Evolutionary conservation across 495 filamentous ascomycete species (phyloP).

Genomic region (Evernia prunastri): DNA sequence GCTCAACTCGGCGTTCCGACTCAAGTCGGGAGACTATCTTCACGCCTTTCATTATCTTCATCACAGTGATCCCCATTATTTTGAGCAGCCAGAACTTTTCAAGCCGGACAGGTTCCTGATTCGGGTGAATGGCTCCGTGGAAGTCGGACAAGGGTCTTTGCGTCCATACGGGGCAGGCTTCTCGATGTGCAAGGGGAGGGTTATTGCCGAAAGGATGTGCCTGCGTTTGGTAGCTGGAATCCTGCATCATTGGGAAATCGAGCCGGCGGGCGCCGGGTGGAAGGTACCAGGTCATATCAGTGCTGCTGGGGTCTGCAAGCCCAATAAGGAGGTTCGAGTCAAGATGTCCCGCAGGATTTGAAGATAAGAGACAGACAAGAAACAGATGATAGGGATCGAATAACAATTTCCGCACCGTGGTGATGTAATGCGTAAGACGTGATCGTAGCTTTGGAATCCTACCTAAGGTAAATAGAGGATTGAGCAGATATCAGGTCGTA

Average conservation of each 20-base stretch:
- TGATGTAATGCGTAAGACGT: too few relatives aligned
- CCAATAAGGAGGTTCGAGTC: background rate
- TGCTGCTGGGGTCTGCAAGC: background rate
- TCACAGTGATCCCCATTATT: background rate
- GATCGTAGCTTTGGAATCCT: too few relatives aligned
- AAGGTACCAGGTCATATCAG: conserved; percentile 1
- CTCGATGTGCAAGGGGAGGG: background rate
- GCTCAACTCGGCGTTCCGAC: background rate
- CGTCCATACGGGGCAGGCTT: background rate
- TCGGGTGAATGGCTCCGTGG: background rate
- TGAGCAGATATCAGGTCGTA: too few relatives aligned
- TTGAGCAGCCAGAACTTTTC: background rate
- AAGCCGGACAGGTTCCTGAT: background rate
- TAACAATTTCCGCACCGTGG: too few relatives aligned
- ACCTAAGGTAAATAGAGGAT: too few relatives aligned
- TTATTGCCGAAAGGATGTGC: background rate
- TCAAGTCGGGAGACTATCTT: background rate
- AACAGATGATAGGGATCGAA: too few relatives aligned
- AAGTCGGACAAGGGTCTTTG: background rate
- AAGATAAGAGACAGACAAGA: too few relatives aligned
- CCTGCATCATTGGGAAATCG: background rate
- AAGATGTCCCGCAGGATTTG: too few relatives aligned
- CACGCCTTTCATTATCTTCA: background rate
- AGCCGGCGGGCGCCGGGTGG: background rate
- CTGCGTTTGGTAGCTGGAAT: background rate